A percentile compares a stretch with the other conserved stretches of the same genome.
Conservation (phyloP, 768 basidiomycete genomes). For the Mycena capillaripes region DNA sequence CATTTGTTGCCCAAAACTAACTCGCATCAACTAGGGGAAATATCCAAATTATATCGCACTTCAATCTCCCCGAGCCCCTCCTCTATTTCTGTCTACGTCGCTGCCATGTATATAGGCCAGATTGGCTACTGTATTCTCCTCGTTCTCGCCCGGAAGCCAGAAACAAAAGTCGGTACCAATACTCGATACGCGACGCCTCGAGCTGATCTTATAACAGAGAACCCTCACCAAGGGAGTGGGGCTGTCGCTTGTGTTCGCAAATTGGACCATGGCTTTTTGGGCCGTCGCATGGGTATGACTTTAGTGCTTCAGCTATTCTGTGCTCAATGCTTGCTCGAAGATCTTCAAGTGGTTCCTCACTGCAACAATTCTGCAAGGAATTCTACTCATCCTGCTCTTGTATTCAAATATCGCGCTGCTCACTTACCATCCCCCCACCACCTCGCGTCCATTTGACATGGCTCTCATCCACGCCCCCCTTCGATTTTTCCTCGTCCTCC, state of each 20-base stretch:
- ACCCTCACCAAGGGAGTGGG: conserved; percentile 87
- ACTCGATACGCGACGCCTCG: not conserved
- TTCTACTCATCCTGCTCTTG: conserved; percentile 77
- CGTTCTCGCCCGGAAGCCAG: conserved; percentile 75
- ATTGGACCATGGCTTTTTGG: conserved; percentile 87
- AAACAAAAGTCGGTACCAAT: conserved; percentile 78
- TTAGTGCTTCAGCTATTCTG: not conserved
- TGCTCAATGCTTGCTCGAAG: conserved; percentile 48
- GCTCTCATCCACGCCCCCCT: conserved; percentile 91
- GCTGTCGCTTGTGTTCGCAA: conserved; percentile 78
- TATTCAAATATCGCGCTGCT: conserved; percentile 87
- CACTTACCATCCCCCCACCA: conserved; percentile 75
- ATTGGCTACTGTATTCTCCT: conserved; percentile 89
- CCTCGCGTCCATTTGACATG: conserved; percentile 77
- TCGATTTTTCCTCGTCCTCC: conserved; percentile 73
- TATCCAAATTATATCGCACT: conserved; percentile 71
- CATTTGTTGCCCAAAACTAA: not conserved
- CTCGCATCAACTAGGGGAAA: conserved; percentile 52
- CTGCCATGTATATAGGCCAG: conserved; percentile 73
- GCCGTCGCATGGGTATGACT: conserved; percentile 78
- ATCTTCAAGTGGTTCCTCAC: conserved; percentile 82
- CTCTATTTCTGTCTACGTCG: conserved; percentile 72
- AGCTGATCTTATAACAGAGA: conserved; percentile 52
- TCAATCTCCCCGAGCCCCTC: conserved; percentile 77
- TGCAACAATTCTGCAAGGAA: conserved; percentile 79